These are phyloP conservation scores for Chlorella vulgaris DNA, from an alignment of 139 green algal species.

Conservation along the genomic window DNA sequence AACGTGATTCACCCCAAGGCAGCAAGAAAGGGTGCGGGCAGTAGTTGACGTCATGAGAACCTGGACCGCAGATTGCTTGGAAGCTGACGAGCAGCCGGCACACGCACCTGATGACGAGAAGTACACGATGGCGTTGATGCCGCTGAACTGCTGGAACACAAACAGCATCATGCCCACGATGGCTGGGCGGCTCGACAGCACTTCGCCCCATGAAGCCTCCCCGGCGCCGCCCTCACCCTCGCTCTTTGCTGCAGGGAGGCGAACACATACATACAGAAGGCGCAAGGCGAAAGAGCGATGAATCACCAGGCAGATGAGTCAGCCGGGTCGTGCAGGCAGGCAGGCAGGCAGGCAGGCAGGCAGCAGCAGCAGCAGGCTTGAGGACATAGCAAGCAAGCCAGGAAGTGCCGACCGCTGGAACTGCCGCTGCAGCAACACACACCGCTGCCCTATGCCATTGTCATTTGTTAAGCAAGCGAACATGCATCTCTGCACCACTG, in stretches of 20 bases:
- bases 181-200: constrained; percentile 56
- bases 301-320: neutral
- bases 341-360: neutral
- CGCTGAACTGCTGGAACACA: constrained; percentile 93
- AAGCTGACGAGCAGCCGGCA: too few relatives aligned
- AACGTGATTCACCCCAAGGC: too few relatives aligned
- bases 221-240: neutral
- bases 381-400: neutral
- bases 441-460: too few relatives aligned
- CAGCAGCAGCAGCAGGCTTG: neutral
- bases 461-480: too few relatives aligned
- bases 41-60: too few relatives aligned
- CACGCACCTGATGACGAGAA: constrained; percentile 14
- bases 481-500: too few relatives aligned
- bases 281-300: too few relatives aligned
- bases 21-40: too few relatives aligned
- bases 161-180: constrained; percentile 79
- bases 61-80: too few relatives aligned
- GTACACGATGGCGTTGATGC: constrained; percentile 81
- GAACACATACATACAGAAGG: neutral
- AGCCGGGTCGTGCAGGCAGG: neutral
- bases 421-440: too few relatives aligned
- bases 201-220: constrained; percentile 47
- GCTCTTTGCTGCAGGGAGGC: neutral
- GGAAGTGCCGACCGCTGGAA: too few relatives aligned